Base-by-base conservation (phyloP, 2,329 filamentous ascomycete species). In the Colletotrichum lupini region DNA sequence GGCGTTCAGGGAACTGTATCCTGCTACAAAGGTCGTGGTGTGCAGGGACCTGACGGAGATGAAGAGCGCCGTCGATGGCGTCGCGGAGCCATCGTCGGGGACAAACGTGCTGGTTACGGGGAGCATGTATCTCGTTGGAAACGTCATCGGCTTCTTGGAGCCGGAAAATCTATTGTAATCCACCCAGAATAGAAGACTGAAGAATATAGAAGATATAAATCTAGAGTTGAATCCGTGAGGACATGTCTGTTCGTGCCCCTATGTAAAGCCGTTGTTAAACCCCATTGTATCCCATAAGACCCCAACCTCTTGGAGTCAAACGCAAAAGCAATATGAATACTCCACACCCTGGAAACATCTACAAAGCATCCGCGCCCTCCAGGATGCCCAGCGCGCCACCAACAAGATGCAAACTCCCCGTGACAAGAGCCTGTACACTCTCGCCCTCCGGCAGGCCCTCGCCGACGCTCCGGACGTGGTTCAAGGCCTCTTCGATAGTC, bases 321-420 rank as follows among this genome's bases (percentile, higher is more conserved):
- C 37, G 37, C 37, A 42, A 42, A 19, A 16, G 37, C 37, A 42
- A 42, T 6, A 42, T 42, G 2, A 42, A 42, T 16, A 42, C 37
- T 16, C 37, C 37, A 14, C 16, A 6, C 37, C 37, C 37, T 19
- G 2, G 57, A 46, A 35, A 28, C 12, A 28, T n/a, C 56, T 61
- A 74, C 5, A 74, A 37, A n/a, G 72, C 72, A 55, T 74, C 72
- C n/a, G 68, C 68, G 4, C 72, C 68, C 16, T 73, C 70, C 8
- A 73, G 12, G 1, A 73, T 73, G 4, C 66, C 65, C 60, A 97
- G 84, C 58, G 95, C 85, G 12, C 93, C 94, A 8, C 95, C 95
- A 1, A 95, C 94, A 52, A 98, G 87, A 85, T 97, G 93, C 78
- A 97, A 83, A 80, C 94, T 97, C 2, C 95, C 95, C 16, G 95